A percentile compares a stretch with the other conserved stretches of the same genome.
phyloP scores from a whole-genome alignment of 805 yeast genomes.

The Nakazawaea holstii region DNA sequence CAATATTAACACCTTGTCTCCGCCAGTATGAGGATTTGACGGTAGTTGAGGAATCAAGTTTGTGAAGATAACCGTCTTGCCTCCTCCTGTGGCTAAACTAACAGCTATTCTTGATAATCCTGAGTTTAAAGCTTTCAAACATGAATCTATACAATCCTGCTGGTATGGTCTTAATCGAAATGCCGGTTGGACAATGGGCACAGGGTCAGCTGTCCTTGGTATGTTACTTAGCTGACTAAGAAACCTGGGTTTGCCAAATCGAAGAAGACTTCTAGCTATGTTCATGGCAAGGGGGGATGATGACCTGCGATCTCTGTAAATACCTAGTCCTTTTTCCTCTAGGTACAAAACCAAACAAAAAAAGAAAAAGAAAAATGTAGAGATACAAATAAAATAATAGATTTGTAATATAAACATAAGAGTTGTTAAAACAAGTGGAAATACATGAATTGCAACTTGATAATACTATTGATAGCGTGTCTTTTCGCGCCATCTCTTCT shows the following conservation, averaged over 20 bases:
- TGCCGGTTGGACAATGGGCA: constrained; percentile 1
- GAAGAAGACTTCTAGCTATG: too few species aligned
- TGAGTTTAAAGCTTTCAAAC: constrained; percentile 39
- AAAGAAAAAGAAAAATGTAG: too few species aligned
- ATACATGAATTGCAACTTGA: not conserved
- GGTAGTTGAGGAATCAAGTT: constrained; percentile 41
- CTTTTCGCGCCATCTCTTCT: not conserved
- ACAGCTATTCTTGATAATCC: constrained; percentile 65
- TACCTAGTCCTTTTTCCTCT: too few species aligned
- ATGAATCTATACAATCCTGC: constrained; percentile 55
- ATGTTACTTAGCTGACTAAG: too few species aligned
- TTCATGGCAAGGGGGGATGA: too few species aligned
- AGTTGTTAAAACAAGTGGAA: not conserved
- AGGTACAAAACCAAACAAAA: too few species aligned
- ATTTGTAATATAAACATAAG: too few species aligned
- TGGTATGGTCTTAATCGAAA: constrained; percentile 45
- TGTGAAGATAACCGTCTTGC: constrained; percentile 80
- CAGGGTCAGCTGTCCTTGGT: not conserved
- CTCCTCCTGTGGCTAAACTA: constrained; percentile 90
- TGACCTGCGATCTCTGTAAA: too few species aligned
- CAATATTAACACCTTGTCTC: constrained; percentile 48
- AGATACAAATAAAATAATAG: too few species aligned
- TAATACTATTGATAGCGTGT: not conserved
- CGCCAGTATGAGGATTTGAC: constrained; percentile 19
- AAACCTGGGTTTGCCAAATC: too few species aligned